Evolutionary conservation across 352 stramenopile species (phyloP), one percentile per base, ranked within the genome.

Genomic region (Phytopythium chamaehyphon): DNA sequence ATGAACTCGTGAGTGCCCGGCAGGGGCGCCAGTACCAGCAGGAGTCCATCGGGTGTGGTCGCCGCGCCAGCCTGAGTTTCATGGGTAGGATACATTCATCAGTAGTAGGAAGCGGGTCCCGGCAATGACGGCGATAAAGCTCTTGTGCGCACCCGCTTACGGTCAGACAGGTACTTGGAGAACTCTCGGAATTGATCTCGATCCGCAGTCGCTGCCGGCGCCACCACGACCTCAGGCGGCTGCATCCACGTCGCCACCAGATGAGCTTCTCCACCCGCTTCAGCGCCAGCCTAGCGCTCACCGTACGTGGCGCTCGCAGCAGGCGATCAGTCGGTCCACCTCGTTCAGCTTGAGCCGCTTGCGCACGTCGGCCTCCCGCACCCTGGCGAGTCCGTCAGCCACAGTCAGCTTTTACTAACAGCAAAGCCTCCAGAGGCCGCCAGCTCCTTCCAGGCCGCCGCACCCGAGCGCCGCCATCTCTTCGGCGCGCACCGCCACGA

Each of bases 271-370:
- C n/a, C 2, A 40, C 18, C 22, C n/a, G 4, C 0, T 36, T 33
- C 4, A 44, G 12, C 33, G 2, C 26, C 3, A 28, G 28, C 4
- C 18, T 6, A 35, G 12, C 39, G 9, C n/a, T 26, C 11, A 19
- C 23, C 54, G 40, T 67, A 88, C 76, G 56, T 86, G 69, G 48
- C 73, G 51, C 22, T 43, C 57, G 37, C 70, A 86, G n/a, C 58
- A 72, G 28, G 56, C 55, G 49, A 88, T 69, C 50, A 90, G 74
- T 21, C 67, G 70, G 24, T 86, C 71, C 23, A 88, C 64, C 46
- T 86, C 75, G 0, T 44, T 59, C 31, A 83, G 68, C 28, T 75
- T 65, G 21, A 90, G 54, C 3, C 80, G 75, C 57, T 90, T 90
- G 35, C 66, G 58, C 35, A 90, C 72, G 33, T 69, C 51, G 38